phyloP scores from a whole-genome alignment of 306 rosid species.

The Psophocarpus tetragonolobus region DNA sequence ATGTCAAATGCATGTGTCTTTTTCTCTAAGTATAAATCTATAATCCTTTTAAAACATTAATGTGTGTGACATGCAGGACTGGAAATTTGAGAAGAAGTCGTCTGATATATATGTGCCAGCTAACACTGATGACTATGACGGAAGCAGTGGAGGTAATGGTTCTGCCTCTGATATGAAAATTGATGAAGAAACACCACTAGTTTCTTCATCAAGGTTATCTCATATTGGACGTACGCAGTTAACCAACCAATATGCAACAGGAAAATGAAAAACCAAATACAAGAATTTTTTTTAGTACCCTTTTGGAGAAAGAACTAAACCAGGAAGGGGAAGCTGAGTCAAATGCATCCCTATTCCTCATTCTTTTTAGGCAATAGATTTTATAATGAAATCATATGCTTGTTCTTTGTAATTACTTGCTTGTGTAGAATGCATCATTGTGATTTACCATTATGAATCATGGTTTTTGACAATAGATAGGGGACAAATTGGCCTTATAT shows the following conservation, averaged over 20 bases:
- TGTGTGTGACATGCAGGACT: conserved; percentile 54
- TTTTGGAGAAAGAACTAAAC: conserved; percentile 20
- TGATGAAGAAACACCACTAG: conserved; percentile 73
- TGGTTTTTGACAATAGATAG: neutral
- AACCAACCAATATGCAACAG: conserved; percentile 22
- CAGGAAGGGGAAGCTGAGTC: conserved; percentile 31
- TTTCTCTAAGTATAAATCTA: neutral
- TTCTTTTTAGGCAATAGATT: conserved; percentile 44
- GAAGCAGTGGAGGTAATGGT: conserved; percentile 46
- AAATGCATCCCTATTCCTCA: conserved; percentile 35
- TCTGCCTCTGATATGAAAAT: conserved; percentile 43
- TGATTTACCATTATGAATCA: conserved; percentile 25
- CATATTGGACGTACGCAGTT: conserved; percentile 36
- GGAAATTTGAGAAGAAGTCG: conserved; percentile 85
- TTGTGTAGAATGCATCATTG: conserved; percentile 31
- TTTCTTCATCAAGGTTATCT: conserved; percentile 65
- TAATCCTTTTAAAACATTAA: neutral
- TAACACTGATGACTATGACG: conserved; percentile 37
- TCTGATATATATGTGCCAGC: conserved; percentile 62
- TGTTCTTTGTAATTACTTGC: conserved; percentile 38
- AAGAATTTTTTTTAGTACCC: conserved; percentile 7
- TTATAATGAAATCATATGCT: conserved; percentile 22
- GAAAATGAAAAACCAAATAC: conserved; percentile 26
- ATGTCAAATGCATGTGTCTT: too few species aligned
- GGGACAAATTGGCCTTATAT: conserved; percentile 6